phyloP scores from a whole-genome alignment of 2,329 filamentous ascomycete genomes.

The Coniochaeta sp. region DNA sequence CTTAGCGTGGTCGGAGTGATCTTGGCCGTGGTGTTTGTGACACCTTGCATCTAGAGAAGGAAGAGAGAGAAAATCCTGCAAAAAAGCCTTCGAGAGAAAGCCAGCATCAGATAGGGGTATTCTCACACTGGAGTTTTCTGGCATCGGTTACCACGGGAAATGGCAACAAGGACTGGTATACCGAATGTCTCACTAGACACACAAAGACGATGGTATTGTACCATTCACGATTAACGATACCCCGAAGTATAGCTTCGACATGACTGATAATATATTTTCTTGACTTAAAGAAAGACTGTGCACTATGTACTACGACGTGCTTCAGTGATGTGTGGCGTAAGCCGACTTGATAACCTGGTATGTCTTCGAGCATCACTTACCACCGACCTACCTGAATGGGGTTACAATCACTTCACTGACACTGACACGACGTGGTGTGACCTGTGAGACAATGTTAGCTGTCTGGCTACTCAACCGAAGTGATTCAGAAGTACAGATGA shows the following conservation, averaged over 20 bases:
- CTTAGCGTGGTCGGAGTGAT: not conserved
- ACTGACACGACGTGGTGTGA: not conserved
- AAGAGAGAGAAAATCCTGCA: not conserved
- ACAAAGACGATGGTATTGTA: not conserved
- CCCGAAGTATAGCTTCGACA: not conserved
- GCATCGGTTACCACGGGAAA: not conserved
- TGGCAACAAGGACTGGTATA: not conserved
- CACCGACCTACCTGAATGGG: not conserved
- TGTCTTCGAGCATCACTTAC: not conserved
- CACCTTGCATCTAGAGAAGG: not conserved
- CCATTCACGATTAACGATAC: not conserved
- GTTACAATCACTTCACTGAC: not conserved
- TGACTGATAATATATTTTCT: not conserved
- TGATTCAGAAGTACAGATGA: not conserved
- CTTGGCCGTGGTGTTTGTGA: not conserved
- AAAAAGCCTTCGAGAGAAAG: not conserved
- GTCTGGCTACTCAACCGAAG: slow-evolving; percentile 1
- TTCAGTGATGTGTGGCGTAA: too few species aligned
- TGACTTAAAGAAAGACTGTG: not conserved
- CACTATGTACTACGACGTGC: not conserved
- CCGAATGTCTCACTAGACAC: not conserved
- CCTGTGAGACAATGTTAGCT: not conserved
- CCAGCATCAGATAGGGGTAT: not conserved
- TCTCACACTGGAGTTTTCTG: not conserved
- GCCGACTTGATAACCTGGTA: too few species aligned